These are phyloP conservation scores for Naganishia antarctica DNA, from an alignment of 768 basidiomycete genomes.

Conservation along the genomic window DNA sequence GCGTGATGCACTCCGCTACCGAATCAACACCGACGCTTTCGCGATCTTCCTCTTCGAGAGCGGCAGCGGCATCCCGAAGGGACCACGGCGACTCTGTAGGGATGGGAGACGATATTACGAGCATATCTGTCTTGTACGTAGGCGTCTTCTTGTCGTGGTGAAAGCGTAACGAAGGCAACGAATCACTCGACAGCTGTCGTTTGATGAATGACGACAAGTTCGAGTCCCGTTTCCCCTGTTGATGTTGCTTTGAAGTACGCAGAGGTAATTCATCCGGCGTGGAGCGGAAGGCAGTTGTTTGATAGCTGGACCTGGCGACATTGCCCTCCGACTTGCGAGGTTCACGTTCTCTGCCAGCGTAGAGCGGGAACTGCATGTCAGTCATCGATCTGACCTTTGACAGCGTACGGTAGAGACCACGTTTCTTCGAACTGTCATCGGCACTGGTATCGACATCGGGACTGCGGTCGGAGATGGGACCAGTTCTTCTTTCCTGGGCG, in stretches of 20 bases:
- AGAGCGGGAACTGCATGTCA: neutral
- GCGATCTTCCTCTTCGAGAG: too few relatives aligned
- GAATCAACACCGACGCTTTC: too few relatives aligned
- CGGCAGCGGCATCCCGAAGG: too few relatives aligned
- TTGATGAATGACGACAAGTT: constrained; percentile 4
- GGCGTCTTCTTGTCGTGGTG: too few relatives aligned
- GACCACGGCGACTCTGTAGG: too few relatives aligned
- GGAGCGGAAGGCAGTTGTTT: neutral
- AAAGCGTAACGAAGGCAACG: neutral
- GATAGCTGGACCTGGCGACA: neutral
- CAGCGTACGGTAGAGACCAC: neutral
- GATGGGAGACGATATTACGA: neutral
- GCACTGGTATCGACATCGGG: too few relatives aligned
- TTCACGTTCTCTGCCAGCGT: neutral
- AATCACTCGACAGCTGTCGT: constrained; percentile 5
- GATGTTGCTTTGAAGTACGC: neutral
- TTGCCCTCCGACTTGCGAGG: neutral
- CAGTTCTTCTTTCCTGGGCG: too few relatives aligned
- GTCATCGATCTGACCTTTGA: constrained; percentile 15
- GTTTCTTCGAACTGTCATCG: neutral
- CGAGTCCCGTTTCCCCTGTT: neutral
- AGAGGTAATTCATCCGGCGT: neutral
- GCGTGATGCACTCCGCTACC: too few relatives aligned
- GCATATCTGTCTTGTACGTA: too few relatives aligned
- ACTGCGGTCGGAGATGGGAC: too few relatives aligned